Percentiles rank a stretch among this genome's conserved stretches.
phyloP scores from a whole-genome alignment of 2,329 filamentous ascomycete species.

The Rhinocladiella similis region DNA sequence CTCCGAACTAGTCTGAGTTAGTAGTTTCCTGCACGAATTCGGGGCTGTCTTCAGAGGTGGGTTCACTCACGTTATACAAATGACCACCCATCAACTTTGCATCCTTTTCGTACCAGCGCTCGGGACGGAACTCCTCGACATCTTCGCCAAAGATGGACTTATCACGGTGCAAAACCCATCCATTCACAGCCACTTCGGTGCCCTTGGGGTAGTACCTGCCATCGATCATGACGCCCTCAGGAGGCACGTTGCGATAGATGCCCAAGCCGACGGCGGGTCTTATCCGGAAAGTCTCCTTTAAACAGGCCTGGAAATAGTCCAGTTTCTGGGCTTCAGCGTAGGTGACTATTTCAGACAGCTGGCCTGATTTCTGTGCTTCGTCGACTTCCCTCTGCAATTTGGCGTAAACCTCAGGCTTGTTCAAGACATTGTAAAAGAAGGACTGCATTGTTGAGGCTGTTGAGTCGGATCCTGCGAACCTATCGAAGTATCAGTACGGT shows the following conservation, averaged over 20 bases:
- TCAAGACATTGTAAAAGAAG: slow-evolving; percentile 54
- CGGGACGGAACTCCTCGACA: slow-evolving; percentile 43
- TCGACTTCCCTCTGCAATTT: slow-evolving; percentile 46
- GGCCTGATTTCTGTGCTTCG: slow-evolving; percentile 17
- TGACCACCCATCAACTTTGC: slow-evolving; percentile 53
- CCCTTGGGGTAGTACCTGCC: slow-evolving; percentile 24
- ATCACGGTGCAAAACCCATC: slow-evolving; percentile 47
- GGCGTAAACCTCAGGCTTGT: slow-evolving; percentile 36
- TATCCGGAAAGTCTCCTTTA: slow-evolving; percentile 29
- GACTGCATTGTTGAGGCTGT: slow-evolving; percentile 62
- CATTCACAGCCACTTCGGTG: slow-evolving; percentile 27
- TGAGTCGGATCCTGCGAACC: slow-evolving; percentile 56
- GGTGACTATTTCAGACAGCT: slow-evolving; percentile 24
- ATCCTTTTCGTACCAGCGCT: slow-evolving; percentile 45
- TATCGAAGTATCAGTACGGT: background rate
- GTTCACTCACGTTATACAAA: slow-evolving; percentile 51
- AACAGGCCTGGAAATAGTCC: slow-evolving; percentile 27
- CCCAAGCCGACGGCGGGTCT: slow-evolving; percentile 31
- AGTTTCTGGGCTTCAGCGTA: slow-evolving; percentile 27
- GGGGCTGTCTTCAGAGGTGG: background rate
- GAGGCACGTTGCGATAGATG: slow-evolving; percentile 32
- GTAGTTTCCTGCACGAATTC: background rate
- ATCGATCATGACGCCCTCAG: slow-evolving; percentile 24
- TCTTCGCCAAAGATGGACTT: slow-evolving; percentile 42
- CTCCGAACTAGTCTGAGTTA: slow-evolving; percentile 45